Evolutionary conservation across 371 early-diverging fungal genomes (phyloP).

Genomic region (Umbelopsis sp.): DNA sequence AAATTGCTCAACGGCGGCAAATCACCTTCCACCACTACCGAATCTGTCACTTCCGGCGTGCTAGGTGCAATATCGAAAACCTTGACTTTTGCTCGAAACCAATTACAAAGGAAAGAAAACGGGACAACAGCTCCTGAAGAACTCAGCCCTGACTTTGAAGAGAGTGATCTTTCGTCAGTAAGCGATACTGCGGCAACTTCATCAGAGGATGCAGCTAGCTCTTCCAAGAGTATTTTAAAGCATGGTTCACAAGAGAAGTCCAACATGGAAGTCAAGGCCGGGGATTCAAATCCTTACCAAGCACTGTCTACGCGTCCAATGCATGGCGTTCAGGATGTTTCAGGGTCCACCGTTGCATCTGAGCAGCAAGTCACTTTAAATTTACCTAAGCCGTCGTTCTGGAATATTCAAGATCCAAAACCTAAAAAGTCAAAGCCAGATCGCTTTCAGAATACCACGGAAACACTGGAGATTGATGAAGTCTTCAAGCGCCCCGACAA

Average conservation of each 20-base stretch:
- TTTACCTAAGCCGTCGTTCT: slow-evolving; percentile 53
- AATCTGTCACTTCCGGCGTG: background rate
- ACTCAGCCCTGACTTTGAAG: slow-evolving; percentile 12
- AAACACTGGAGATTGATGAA: slow-evolving; percentile 18
- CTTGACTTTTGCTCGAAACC: slow-evolving; percentile 9
- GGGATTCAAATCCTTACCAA: slow-evolving; percentile 24
- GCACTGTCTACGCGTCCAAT: slow-evolving; percentile 36
- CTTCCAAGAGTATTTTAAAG: slow-evolving; percentile 1
- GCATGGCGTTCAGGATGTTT: slow-evolving; percentile 21
- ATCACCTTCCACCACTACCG: background rate
- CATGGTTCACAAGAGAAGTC: background rate
- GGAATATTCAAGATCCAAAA: slow-evolving; percentile 15
- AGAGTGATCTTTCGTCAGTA: background rate
- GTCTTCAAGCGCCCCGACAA: slow-evolving; percentile 51
- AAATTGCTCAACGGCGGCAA: background rate
- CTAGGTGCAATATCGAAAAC: background rate
- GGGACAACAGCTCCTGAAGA: background rate
- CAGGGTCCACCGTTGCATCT: background rate
- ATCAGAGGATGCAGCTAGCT: slow-evolving; percentile 7
- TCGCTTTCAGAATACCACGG: slow-evolving; percentile 15
- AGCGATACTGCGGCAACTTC: slow-evolving; percentile 8
- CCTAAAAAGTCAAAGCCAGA: slow-evolving; percentile 9
- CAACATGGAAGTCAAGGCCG: slow-evolving; percentile 7
- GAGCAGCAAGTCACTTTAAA: slow-evolving; percentile 26
- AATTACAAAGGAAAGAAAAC: background rate